Evolutionary conservation across 768 basidiomycete genomes (phyloP), one percentile per base, ranked within the genome.

Genomic region (Epithele typhae): DNA sequence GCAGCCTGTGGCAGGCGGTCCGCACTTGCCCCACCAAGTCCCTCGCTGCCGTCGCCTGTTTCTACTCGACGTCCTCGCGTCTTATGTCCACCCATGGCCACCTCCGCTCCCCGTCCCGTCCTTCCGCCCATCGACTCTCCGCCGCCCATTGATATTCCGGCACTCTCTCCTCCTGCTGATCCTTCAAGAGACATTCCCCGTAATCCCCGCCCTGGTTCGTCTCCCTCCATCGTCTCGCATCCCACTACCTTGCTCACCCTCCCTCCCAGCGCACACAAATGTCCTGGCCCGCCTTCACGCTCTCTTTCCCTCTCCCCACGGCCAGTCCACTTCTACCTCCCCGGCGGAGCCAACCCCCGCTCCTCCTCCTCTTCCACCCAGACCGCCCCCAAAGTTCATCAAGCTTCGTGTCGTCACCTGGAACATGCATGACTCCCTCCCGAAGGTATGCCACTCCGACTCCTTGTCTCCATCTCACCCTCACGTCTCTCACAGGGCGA

Each of bases 341-440:
- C 38, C 55, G 56, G 24, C 59, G 47, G 49, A 58, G 14, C 14
- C 63, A 17, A 38, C 54, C 38, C 48, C 51, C 9, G 42, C 57
- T 37, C 60, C 54, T 52, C 56, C 54, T 22, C 48, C 55, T n/a
- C 44, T 59, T 18, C 61, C 40, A 1, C 58, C 66, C 15, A 25
- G 44, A 9, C 51, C 59, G 10, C 49, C 62, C 4, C 64, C 65
- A 1, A 73, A 70, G 52, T 75, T 73, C 59, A 67, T 89, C 37
- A 90, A 89, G 58, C 67, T 87, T 32, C 69, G 81, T 35, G 77
- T 89, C 38, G 42, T 88, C 25, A 84, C 84, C 30, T 91, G 87
- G 87, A 91, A 90, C 53, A 91, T 91, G 87, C 84, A 90, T 52
- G 86, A 89, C 52, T 82, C 82, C 0, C 58, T 89, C 5, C 87